Evolutionary conservation across 352 stramenopile genomes (phyloP).

Genomic region (Globisporangium camurandrum): DNA sequence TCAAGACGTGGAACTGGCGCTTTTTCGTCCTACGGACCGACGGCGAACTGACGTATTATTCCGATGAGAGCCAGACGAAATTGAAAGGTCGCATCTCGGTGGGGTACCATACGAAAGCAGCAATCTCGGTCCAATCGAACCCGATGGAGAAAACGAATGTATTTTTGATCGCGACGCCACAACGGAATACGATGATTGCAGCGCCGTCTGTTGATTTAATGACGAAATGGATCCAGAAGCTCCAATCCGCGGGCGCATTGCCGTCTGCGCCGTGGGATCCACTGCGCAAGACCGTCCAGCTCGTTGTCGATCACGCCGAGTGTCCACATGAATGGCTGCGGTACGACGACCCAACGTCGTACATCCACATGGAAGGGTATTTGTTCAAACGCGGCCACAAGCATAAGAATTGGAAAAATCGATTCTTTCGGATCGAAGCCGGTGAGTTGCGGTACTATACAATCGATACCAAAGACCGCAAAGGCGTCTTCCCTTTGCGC

Average conservation of each 20-base stretch:
- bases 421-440: slow-evolving; percentile 83
- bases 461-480: slow-evolving; percentile 66
- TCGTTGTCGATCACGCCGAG: slow-evolving; percentile 64
- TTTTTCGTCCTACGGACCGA: slow-evolving; percentile 83
- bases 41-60: slow-evolving; percentile 77
- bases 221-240: slow-evolving; percentile 76
- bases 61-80: slow-evolving; percentile 63
- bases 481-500: slow-evolving; percentile 65
- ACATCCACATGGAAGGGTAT: slow-evolving; percentile 84
- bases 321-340: slow-evolving; percentile 78
- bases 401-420: slow-evolving; percentile 87
- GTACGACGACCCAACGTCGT: slow-evolving; percentile 79
- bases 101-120: slow-evolving; percentile 49
- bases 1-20: slow-evolving; percentile 88
- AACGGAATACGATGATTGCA: slow-evolving; percentile 80
- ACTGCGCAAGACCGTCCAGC: slow-evolving; percentile 75
- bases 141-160: slow-evolving; percentile 75
- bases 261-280: slow-evolving; percentile 69
- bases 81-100: slow-evolving; percentile 78
- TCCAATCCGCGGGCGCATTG: slow-evolving; percentile 62
- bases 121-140: slow-evolving; percentile 82
- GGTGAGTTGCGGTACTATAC: slow-evolving; percentile 79
- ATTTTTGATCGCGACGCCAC: slow-evolving; percentile 69
- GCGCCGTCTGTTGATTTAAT: slow-evolving; percentile 64
- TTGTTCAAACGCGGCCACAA: slow-evolving; percentile 77